Base-by-base conservation (phyloP, 352 stramenopile genomes). In the Phytophthora fragariaefolia region DNA sequence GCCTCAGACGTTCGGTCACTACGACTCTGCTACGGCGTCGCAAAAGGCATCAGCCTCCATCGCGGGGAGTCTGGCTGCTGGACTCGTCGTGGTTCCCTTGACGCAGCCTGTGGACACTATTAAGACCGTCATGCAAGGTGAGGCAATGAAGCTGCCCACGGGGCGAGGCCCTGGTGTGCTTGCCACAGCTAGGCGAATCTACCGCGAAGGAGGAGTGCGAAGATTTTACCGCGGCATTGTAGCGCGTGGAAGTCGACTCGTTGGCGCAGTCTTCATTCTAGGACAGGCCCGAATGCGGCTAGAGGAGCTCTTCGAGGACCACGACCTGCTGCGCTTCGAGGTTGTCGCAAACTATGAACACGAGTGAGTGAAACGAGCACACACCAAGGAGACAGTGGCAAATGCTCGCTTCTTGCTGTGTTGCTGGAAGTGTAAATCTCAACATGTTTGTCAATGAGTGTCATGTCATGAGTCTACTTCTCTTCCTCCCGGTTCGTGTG, bases 121-220 rank as follows among this genome's bases (percentile, higher is more conserved):
- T 34, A 95, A 95, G 74, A 95, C 86, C 1, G 83, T 95, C n/a
- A 90, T 93, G 78, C 86, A 95, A 49, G 86, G 86, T 46, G 83
- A 95, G 55, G 83, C 84, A 6, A 69, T 92, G 60, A 57, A 38
- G 20, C 55, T 89, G 6, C 64, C 76, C 5, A 64, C 76, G 2
- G 51, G 68, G n/a, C 69, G 64, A 17, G 68, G 76, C 8, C 66
- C 73, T 1, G 77, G 65, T 30, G 65, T 79, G 42, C 38, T 84
- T 34, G 67, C 72, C 26, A 74, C 77, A 3, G 76, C 82, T 23
- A 56, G 61, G 23, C 70, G 73, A 5, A 80, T 95, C 17, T 84
- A 77, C 27, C 40, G 54, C 13, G 60, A 86, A 45, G 78, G 76
- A 26, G 86, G 86, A 17, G 52, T 89, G 12, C 55, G 54, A n/a